Evolutionary conservation across 2,329 filamentous ascomycete genomes (phyloP), one percentile per base, ranked within the genome.

Genomic region (Colletotrichum karsti): DNA sequence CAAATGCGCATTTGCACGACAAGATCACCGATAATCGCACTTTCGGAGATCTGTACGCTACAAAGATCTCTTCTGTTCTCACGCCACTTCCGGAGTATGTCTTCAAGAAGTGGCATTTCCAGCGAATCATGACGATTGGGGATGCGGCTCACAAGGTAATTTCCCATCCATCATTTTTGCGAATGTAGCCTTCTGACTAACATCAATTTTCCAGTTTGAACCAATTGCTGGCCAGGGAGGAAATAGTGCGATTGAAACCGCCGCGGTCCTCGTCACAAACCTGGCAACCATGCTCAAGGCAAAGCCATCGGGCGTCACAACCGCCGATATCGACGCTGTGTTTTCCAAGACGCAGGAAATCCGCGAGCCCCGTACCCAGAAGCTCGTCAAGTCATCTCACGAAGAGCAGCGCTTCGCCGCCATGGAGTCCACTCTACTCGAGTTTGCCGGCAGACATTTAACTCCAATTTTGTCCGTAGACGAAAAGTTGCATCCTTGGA

Each of bases 141-240:
- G 78, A 80, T 44, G 72, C 77, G 1, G 73, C 69, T 1, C 78
- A 80, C 63, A 80, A 80, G 74, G 75, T 76, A 66, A 1, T 2
- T 9, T 18, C 12, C 12, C 9, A 3, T 12, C 9, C n/a, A 18
- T 7, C 20, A 7, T 24, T 7, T 42, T 22, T n/a, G 5, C 24
- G 15, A 5, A 15, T 22, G 22, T 9, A 26, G 6, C 28, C 3
- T 3, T 10, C 18, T 48, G 18, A 22, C 54, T 50, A 18, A 57
- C 24, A 5, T 9, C 20, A 15, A 5, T 15, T 13, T 4, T 24
- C 4, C 8, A 73, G 69, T 73, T 74, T 7, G 73, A 76, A 24
- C 75, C 75, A 2, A 70, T 76, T 7, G 54, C 65, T 8, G 74
- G 75, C 4, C 74, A 74, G 60, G 75, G 74, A 9, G 74, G 63